Evolutionary conservation across 1,139 yeast genomes (phyloP).

Genomic region (Sugiyamaella novakii): DNA sequence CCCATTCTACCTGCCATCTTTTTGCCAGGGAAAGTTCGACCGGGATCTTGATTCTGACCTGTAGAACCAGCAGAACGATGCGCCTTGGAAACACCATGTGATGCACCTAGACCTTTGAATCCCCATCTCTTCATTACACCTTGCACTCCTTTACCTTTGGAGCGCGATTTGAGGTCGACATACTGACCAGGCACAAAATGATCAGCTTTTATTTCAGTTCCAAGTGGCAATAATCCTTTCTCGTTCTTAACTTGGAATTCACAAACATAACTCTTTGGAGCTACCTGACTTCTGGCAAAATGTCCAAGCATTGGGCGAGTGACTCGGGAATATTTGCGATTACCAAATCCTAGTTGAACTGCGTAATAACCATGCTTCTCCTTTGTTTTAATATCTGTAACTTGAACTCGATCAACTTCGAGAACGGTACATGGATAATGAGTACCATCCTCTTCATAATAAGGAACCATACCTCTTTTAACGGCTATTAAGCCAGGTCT

Average conservation of each 20-base stretch:
- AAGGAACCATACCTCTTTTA: conserved; percentile 89
- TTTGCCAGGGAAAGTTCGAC: conserved; percentile 94
- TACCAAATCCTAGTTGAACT: conserved; percentile 86
- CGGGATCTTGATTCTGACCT: conserved; percentile 95
- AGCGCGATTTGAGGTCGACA: conserved; percentile 74
- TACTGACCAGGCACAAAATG: conserved; percentile 81
- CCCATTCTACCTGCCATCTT: conserved; percentile 99
- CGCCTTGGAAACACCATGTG: conserved; percentile 94
- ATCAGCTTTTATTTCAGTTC: conserved; percentile 78
- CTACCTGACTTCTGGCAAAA: conserved; percentile 75
- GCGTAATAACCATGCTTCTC: conserved; percentile 79
- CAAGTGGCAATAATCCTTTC: conserved; percentile 69
- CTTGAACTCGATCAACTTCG: conserved; percentile 88
- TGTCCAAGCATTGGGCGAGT: conserved; percentile 72
- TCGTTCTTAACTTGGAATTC: conserved; percentile 79
- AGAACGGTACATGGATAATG: conserved; percentile 75
- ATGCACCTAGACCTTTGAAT: conserved; percentile 86
- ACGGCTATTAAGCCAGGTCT: conserved; percentile 85
- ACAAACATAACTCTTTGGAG: conserved; percentile 73
- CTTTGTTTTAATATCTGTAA: conserved; percentile 66
- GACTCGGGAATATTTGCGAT: conserved; percentile 62
- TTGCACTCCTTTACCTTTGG: conserved; percentile 96
- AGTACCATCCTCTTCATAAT: conserved; percentile 69
- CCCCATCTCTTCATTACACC: conserved; percentile 98
- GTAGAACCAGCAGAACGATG: conserved; percentile 98